A percentile compares a stretch with the other conserved stretches of the same genome.
Conservation (phyloP, 2,329 filamentous ascomycete species). For the Basipetospora chlamydospora region DNA sequence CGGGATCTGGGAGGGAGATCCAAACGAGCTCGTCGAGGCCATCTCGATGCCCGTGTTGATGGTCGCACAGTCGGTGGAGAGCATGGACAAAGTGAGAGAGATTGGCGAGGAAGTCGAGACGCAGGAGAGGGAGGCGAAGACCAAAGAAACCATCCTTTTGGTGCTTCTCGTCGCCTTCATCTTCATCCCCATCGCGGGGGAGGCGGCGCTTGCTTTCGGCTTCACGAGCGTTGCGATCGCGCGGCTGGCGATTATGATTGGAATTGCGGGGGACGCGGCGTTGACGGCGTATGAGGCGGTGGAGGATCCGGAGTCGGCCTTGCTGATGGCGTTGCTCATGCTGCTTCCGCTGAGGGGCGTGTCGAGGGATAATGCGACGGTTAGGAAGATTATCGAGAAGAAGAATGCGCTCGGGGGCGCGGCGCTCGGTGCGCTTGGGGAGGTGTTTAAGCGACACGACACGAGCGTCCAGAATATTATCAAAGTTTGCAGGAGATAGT, state of each 20-base stretch:
- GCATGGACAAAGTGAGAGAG: neutral
- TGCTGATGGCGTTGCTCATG: neutral
- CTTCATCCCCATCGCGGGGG: neutral
- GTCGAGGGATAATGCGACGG: neutral
- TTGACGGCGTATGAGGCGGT: neutral
- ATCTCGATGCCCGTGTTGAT: constrained; percentile 1
- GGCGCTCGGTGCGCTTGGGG: neutral
- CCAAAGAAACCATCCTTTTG: neutral
- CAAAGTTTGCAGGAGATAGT: neutral
- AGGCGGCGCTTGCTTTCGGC: neutral
- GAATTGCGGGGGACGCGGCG: neutral
- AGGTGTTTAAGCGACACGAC: neutral
- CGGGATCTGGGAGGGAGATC: neutral
- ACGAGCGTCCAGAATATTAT: constrained; percentile 1
- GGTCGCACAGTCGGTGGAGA: neutral
- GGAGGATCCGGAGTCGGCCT: neutral
- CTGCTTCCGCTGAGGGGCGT: neutral
- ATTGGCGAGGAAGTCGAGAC: constrained; percentile 1
- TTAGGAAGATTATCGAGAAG: neutral
- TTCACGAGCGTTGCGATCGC: neutral
- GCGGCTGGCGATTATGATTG: neutral
- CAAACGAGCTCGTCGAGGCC: neutral
- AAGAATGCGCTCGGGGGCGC: neutral
- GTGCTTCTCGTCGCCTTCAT: neutral
- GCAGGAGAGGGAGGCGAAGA: neutral